Evolutionary conservation across 805 yeast species (phyloP), one percentile per base, ranked within the genome.

Genomic region (Ogataea wickerhamii): DNA sequence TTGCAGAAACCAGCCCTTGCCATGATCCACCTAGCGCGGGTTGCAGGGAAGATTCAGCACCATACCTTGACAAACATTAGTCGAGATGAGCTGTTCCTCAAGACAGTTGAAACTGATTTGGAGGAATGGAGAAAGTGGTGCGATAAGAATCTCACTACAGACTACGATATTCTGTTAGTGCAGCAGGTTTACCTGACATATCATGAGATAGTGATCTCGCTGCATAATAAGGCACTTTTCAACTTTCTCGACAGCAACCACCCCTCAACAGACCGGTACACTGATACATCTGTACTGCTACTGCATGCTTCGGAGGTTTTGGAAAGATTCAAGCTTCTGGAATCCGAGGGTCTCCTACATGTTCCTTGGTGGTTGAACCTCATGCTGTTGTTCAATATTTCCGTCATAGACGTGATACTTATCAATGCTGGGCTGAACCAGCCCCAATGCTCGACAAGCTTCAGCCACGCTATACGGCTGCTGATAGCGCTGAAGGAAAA

Each of bases 351-450:
- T 13, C 20, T 32, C n/a, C 6, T 32, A 13, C 28, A 17, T 21
- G 19, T 32, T 21, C 36, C 36, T 6, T 32, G 36, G 36, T 32
- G 36, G 36, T 14, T 32, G 36, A 32, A 32, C 20, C 18, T 32
- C 18, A 8, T 21, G 17, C 27, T 32, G 18, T 18, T 21, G 18
- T 32, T 32, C 36, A 32, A 21, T 23, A 14, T 23, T 12, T n/a
- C 36, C 6, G 7, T 32, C 13, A 32, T 32, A 18, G 27, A 21
- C 18, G 10, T 32, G 7, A 21, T 22, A 4, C 24, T 31, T 5
- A 20, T 31, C 10, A 18, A 31, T n/a, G 34, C 34, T 6, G 23
- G 14, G 11, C 11, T 26, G 7, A 8, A 26, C n/a, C 29, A 26
- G 21, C 20, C 8, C 10, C 11, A 18, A 17, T 29, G 32, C 22